Evolutionary conservation across 2,329 filamentous ascomycete species (phyloP), one percentile per base, ranked within the genome.

Genomic region (Botrytis paeoniae): DNA sequence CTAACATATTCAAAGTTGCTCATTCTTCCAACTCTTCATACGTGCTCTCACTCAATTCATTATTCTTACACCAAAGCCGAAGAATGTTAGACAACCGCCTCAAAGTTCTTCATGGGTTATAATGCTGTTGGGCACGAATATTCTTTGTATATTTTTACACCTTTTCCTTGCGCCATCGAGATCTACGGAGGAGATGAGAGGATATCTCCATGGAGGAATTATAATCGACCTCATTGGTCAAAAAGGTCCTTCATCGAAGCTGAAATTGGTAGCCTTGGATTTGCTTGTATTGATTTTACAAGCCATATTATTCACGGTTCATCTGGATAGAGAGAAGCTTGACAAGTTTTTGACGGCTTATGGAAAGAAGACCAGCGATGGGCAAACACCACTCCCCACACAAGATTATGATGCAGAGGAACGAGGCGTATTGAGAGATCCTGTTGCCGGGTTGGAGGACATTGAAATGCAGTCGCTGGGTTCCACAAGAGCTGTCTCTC

Each of bases 221-320:
- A 84, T 92, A 37, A 86, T 92, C 77, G 90, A 92, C 78, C 90
- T 92, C 76, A 85, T 92, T 76, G 90, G 90, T 22, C 90, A 92
- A 80, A 87, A 86, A 76, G 88, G 89, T 6, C 88, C 90, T 2
- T 85, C 85, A 2, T 89, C 88, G 37, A 85, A 85, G 75, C 77
- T 88, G 25, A 85, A 86, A 69, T 85, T 91, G 63, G 75, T 91
- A 8, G 77, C 87, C 3, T 81, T 89, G 61, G 90, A 92, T 79
- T 37, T 87, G 10, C 77, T 88, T 43, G 84, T 92, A 12, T 78
- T 91, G 57, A 81, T 80, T 1, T 77, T 91, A 22, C 90, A 92
- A 80, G 88, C 88, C 75, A 80, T 91, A 61, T 91, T 92, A 89
- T 81, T 92, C 73, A 84, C 89, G 4, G 86, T 91, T 18, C 88